Evolutionary conservation across 1,284 basidiomycete species (phyloP), one percentile per base, ranked within the genome.

Genomic region (Puccinia triticina): DNA sequence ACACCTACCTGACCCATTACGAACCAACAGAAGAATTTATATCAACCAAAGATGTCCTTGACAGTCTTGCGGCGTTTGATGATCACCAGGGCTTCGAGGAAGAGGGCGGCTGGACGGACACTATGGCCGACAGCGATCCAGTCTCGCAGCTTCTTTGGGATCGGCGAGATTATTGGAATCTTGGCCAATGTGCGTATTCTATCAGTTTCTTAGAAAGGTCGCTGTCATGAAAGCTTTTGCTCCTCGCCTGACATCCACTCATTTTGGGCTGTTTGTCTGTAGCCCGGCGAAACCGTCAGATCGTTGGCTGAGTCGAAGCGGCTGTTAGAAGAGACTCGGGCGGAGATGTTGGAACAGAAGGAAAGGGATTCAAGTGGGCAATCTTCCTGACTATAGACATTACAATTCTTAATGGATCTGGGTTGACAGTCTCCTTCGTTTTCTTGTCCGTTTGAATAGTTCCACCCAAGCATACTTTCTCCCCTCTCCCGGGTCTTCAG

Each of bases 111-210:
- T 66, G 7, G 23, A 21, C 14, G 66, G 34, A 43, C 18, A 5
- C 4, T 11, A 69, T 32, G 37, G 37, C 66, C 66, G n/a, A n/a
- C 75, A 11, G 29, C 57, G 29, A 61, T 29, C 14, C 57, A 82
- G 11, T 16, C 86, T 87, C 80, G 87, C 84, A 16, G 85, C 77
- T 90, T 93, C 85, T 94, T 94, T 84, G 92, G 93, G 29, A 89
- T 94, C 88, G 90, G 92, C 78, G 93, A 94, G 84, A 91, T 94
- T 82, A 87, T 94, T 57, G 89, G 90, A 26, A 93, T 93, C 23
- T 86, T 94, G 29, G 88, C 91, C n/a, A 93, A 94, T 91, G 85
- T 85, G 74, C 37, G 85, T 78, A 7, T 32, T 29, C 21, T 26
- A 61, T 29, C 26, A 29, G 29, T 61, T 61, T 32, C 8, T n/a